phyloP scores from a whole-genome alignment of 768 basidiomycete species.

The Cantharellus cinnabarinus region DNA sequence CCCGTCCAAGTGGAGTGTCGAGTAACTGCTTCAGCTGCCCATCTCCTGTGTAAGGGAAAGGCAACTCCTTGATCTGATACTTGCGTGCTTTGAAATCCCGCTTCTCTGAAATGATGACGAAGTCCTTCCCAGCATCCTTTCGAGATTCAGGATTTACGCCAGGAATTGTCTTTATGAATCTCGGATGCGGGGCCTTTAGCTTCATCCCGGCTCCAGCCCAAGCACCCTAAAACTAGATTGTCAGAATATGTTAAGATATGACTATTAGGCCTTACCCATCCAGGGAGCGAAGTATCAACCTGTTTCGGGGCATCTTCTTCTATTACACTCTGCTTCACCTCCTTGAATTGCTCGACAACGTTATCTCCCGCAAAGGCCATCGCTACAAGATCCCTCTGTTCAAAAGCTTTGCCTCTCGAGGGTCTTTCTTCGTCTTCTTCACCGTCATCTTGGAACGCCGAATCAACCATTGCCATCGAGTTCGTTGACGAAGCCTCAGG shows the following conservation, averaged over 20 bases:
- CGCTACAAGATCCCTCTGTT: constrained; percentile 83
- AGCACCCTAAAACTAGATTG: constrained; percentile 38
- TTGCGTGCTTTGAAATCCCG: constrained; percentile 84
- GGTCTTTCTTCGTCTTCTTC: constrained; percentile 39
- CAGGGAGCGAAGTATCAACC: constrained; percentile 77
- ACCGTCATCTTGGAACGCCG: constrained; percentile 33
- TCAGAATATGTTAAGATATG: not conserved
- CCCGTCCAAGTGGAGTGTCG: constrained; percentile 60
- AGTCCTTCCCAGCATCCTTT: constrained; percentile 63
- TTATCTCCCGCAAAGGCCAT: constrained; percentile 95
- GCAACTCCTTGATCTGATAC: constrained; percentile 78
- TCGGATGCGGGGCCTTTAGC: constrained; percentile 37
- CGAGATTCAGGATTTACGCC: constrained; percentile 65
- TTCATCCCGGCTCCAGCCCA: constrained; percentile 74
- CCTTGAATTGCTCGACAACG: constrained; percentile 82
- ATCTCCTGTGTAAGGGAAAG: constrained; percentile 83
- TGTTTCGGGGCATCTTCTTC: constrained; percentile 73
- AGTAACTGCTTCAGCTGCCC: constrained; percentile 81
- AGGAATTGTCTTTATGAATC: constrained; percentile 60
- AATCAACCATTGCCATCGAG: constrained; percentile 14
- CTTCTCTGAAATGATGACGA: constrained; percentile 91
- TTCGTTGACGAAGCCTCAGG: not conserved
- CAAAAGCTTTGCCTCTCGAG: constrained; percentile 37
- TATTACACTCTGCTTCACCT: constrained; percentile 62
- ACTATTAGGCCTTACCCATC: constrained; percentile 50